Evolutionary conservation across 1,284 basidiomycete genomes (phyloP), one percentile per base, ranked within the genome.

Genomic region (Microbotryum lychnidis-dioicae): DNA sequence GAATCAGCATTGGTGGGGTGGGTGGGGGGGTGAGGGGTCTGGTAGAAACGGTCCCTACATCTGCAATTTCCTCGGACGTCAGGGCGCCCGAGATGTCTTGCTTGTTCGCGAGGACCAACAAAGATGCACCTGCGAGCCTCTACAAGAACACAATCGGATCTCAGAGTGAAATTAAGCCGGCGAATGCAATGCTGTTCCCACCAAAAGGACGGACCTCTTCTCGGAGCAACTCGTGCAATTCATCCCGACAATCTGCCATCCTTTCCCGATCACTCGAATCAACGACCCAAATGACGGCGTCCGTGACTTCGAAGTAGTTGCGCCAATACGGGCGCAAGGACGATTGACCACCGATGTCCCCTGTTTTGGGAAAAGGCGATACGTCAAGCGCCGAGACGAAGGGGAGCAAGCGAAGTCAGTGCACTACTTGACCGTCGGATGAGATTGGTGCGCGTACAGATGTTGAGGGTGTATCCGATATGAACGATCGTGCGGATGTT

Each of bases 261-360:
- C 96, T 82, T 76, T 90, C 81, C 42, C 87, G 81, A 77, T 98
- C 96, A 49, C 87, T 84, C 1, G 90, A 93, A 78, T 98, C 96
- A 44, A 98, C 93, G 20, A 99, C 96, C 96, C 96, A 99, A 42
- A 98, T 91, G 53, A 99, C 81, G 4, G 89, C 94, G 77, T 98
- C 96, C 6, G 96, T 98, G 76, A 92, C 88, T 76, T 99, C 96
- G 72, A 98, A 99, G 77, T 98, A 98, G 76, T 98, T 99, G 42
- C 91, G 81, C 96, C 96, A 98, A 75, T 98, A 99, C 2, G 96
- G 93, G 25, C 96, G 82, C 50, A 98, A 83, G 0, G 91, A 94
- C 57, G 87, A 84, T 76, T 98, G 96, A 14, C 96, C 96, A 31
- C 96, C 96, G 42, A 99, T 91, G 74, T 99, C 96, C 96, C 94